phyloP scores from a whole-genome alignment of 2,329 filamentous ascomycete genomes.

The Helotiales sp. region DNA sequence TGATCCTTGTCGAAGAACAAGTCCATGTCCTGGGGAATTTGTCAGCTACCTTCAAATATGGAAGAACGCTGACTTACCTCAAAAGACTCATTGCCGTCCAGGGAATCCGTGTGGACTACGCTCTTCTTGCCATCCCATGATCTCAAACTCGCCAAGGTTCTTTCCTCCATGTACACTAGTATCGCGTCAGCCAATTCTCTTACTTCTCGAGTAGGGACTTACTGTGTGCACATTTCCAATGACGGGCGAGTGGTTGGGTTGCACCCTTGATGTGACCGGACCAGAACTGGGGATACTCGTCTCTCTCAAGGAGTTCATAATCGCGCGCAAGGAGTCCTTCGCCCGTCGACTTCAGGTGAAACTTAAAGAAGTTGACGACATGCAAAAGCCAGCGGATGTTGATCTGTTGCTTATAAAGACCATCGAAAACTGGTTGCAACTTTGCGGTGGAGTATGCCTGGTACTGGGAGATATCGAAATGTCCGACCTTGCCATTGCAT shows the following conservation, averaged over 20 bases:
- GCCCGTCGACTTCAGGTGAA: slow-evolving; percentile 50
- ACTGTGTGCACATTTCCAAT: slow-evolving; percentile 58
- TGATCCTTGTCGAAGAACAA: slow-evolving; percentile 37
- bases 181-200: neutral
- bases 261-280: slow-evolving; percentile 44
- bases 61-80: slow-evolving; percentile 26
- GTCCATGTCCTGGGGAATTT: slow-evolving; percentile 33
- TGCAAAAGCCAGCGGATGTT: slow-evolving; percentile 49
- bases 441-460: slow-evolving; percentile 48
- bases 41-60: neutral
- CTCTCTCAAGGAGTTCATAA: slow-evolving; percentile 44
- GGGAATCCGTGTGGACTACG: slow-evolving; percentile 27
- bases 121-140: slow-evolving; percentile 3
- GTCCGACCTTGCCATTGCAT: slow-evolving; percentile 29
- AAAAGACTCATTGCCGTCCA: slow-evolving; percentile 33
- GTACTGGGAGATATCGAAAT: slow-evolving; percentile 52
- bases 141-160: slow-evolving; percentile 33
- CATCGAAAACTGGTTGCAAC: slow-evolving; percentile 48
- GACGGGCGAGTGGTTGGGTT: slow-evolving; percentile 45
- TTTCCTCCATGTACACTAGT: slow-evolving; percentile 33
- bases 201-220: slow-evolving; percentile 25
- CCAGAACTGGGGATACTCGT: slow-evolving; percentile 51
- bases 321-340: slow-evolving; percentile 46
- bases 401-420: slow-evolving; percentile 39
- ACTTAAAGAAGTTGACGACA: slow-evolving; percentile 57